phyloP scores from a whole-genome alignment of 2,329 filamentous ascomycete species.

The Shiraia bambusicola region DNA sequence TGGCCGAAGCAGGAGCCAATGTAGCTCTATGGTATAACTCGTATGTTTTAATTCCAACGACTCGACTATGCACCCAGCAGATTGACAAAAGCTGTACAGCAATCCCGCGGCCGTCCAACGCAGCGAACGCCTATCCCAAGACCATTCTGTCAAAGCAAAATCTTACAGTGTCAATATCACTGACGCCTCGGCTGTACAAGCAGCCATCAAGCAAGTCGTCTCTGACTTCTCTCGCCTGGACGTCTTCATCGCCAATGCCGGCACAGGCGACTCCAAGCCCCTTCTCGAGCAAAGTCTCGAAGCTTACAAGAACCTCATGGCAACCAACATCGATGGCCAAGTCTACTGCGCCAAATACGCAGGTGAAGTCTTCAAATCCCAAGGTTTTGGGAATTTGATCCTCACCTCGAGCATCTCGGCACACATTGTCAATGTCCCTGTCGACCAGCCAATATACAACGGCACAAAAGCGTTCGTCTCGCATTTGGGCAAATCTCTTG shows the following conservation, averaged over 20 bases:
- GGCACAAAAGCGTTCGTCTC: slow-evolving; percentile 63
- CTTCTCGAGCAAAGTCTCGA: slow-evolving; percentile 60
- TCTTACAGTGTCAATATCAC: slow-evolving; percentile 64
- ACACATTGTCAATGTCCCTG: slow-evolving; percentile 77
- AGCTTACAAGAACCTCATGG: slow-evolving; percentile 61
- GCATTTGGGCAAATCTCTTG: slow-evolving; percentile 61
- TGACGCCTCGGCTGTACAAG: slow-evolving; percentile 55
- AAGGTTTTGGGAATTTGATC: slow-evolving; percentile 59
- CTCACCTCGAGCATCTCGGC: slow-evolving; percentile 71
- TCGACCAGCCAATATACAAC: slow-evolving; percentile 56
- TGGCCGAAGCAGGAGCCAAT: slow-evolving; percentile 47
- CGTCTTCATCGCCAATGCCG: slow-evolving; percentile 68
- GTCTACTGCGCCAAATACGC: slow-evolving; percentile 48
- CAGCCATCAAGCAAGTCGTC: slow-evolving; percentile 61
- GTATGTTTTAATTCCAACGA: not conserved
- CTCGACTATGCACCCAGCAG: too few species aligned
- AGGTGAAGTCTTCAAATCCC: slow-evolving; percentile 46
- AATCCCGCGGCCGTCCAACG: slow-evolving; percentile 61
- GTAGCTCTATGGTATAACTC: slow-evolving; percentile 49
- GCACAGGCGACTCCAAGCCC: slow-evolving; percentile 57
- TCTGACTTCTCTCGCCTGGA: slow-evolving; percentile 69
- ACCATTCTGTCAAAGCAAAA: slow-evolving; percentile 62
- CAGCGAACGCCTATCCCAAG: slow-evolving; percentile 56
- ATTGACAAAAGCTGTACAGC: slow-evolving; percentile 59
- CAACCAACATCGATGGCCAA: slow-evolving; percentile 71